Percentiles rank a stretch among this genome's conserved stretches.
phyloP scores from a whole-genome alignment of 2,329 filamentous ascomycete species.

The Gnomoniopsis sp. region DNA sequence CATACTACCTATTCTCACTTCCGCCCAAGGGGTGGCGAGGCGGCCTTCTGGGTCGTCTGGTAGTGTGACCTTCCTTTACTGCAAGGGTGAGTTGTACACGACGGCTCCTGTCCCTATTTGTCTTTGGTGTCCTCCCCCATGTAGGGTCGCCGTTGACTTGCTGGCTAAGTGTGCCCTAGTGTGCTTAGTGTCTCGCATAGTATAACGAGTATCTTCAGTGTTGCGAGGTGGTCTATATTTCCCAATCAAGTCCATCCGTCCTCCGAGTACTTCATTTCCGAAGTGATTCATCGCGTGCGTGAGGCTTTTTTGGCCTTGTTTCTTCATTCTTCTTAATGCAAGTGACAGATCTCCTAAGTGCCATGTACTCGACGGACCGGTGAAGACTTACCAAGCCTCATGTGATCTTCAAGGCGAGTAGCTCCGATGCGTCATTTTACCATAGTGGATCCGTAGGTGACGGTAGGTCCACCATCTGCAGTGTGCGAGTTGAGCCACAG shows the following conservation, averaged over 20 bases:
- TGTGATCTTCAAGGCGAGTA: neutral
- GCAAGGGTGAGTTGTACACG: constrained; percentile 20
- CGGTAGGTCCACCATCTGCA: neutral
- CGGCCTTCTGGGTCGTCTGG: constrained; percentile 16
- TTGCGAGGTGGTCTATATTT: neutral
- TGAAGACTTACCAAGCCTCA: constrained; percentile 1
- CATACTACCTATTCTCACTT: neutral
- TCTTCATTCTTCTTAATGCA: neutral
- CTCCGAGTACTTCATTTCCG: constrained; percentile 5
- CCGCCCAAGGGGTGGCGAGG: constrained; percentile 4
- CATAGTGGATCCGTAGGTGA: neutral
- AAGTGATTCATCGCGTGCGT: constrained; percentile 6
- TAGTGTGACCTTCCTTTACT: constrained; percentile 20
- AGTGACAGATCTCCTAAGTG: neutral
- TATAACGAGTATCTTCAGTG: neutral
- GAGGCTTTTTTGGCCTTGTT: neutral
- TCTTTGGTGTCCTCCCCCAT: neutral
- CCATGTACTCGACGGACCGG: neutral
- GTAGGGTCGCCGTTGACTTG: too few relatives aligned
- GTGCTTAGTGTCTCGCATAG: neutral
- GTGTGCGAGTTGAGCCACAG: neutral
- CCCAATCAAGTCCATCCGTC: constrained; percentile 1
- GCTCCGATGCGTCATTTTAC: neutral
- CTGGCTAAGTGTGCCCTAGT: neutral
- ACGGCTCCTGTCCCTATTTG: constrained; percentile 15